Conservation (phyloP, 192 early-diverging fungal species). For the Thoreauomyces humboldtii region DNA sequence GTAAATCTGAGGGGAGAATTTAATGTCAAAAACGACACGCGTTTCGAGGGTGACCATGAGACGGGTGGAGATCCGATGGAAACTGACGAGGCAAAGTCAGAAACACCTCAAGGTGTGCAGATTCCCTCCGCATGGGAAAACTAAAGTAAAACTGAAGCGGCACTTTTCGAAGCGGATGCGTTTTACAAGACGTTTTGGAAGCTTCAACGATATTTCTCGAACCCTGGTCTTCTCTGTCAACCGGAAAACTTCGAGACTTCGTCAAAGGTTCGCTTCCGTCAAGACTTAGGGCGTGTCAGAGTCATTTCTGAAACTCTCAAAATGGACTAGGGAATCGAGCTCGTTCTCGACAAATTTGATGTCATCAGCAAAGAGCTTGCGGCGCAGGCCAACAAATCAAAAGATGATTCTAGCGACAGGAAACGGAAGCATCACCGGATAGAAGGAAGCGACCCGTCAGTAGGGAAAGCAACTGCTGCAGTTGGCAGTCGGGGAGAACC, state of each 20-base stretch:
- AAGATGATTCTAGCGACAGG: conserved; percentile 13
- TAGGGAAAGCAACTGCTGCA: too few relatives aligned
- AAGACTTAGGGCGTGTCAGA: too few relatives aligned
- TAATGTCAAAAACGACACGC: conserved; percentile 65
- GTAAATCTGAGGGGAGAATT: conserved; percentile 90
- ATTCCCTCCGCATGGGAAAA: too few relatives aligned
- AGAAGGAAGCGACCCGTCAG: background rate
- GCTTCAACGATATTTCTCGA: conserved; percentile 72
- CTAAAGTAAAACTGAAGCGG: too few relatives aligned
- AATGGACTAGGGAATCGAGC: conserved; percentile 29
- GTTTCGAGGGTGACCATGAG: conserved; percentile 31
- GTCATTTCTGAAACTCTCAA: too few relatives aligned
- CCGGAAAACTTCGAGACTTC: conserved; percentile 35
- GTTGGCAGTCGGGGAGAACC: too few relatives aligned
- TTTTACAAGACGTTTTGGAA: conserved; percentile 79
- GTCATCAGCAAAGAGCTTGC: conserved; percentile 18
- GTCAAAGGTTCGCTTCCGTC: conserved; percentile 40
- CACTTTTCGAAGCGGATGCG: background rate
- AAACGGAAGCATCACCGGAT: conserved; percentile 27
- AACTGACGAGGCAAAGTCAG: too few relatives aligned
- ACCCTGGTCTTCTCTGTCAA: conserved; percentile 55
- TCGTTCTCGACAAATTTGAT: conserved; percentile 40
- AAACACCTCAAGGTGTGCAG: too few relatives aligned
- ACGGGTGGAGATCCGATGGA: conserved; percentile 43
- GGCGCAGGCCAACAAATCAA: conserved; percentile 7